Base-by-base conservation (phyloP, 371 early-diverging fungal species). In the Vairimorpha ceranae region DNA sequence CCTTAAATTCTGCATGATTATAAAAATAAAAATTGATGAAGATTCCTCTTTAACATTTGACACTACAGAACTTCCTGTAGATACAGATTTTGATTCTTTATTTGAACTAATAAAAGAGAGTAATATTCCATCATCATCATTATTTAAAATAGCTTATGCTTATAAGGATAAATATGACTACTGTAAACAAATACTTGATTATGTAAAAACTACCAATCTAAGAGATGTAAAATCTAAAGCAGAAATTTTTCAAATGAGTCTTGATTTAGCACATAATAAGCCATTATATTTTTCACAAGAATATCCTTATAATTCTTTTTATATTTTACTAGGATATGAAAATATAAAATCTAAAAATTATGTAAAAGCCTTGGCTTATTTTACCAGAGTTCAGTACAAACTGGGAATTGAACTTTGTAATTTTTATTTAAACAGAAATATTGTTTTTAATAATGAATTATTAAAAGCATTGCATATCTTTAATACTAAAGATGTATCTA, bases 381-480 rank as follows among this genome's bases (percentile, higher is more conserved):
- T 78, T 63, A 43, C 35, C 21, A 73, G 74, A 29, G 70, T 43
- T 29, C 23, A 59, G 19, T 74, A 65, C 54, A 52, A 41, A 36
- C 36, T 46, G 0, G 78, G 78, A 59, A 51, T 74, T n/a, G 70
- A 74, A 14, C 30, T 74, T 7, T 78, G 78, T 46, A 58, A 65
- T 27, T 43, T 38, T n/a, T 70, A 70, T 61, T 12, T 48, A n/a
- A 48, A 48, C 12, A 48, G n/a, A 48, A 21, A 48, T 14, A 4
- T 6, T 10, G 4, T 12, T n/a, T 48, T 48, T 48, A 48, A 6
- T 48, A 48, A 48, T 48, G 48, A 48, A 21, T 3, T 48, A 10
- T n/a, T 48, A 10, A 48, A n/a, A 21, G 21, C 19, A 12, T n/a
- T 38, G 21, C 56, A 60, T 17, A 56, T 38, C 45, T 67, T 36